These are phyloP conservation scores for Rubia tinctorum DNA, from an alignment of 305 asterid species.

Conservation along the genomic window DNA sequence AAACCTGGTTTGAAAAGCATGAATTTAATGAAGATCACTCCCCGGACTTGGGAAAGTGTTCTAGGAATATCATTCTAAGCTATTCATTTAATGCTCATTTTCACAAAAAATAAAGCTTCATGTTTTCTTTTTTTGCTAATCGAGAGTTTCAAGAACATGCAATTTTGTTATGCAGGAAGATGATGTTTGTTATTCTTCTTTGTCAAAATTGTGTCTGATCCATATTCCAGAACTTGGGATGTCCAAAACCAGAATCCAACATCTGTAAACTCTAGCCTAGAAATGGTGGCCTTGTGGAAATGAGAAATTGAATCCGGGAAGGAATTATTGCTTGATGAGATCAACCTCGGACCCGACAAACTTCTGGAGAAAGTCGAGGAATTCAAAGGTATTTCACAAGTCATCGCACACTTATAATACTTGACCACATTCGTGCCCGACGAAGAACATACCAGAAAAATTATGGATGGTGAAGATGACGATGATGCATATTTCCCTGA, in stretches of 20 bases:
- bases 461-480: no score
- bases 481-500: slow-evolving; percentile 26
- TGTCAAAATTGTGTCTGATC: slow-evolving; percentile 3
- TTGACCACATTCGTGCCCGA: slow-evolving; percentile 52
- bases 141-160: background rate
- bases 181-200: background rate
- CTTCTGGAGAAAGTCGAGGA: slow-evolving; percentile 74
- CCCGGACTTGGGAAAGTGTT: background rate
- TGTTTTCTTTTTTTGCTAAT: background rate
- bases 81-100: no score
- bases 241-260: slow-evolving; percentile 25
- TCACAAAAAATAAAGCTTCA: no score
- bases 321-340: slow-evolving; percentile 58
- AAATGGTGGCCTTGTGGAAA: slow-evolving; percentile 70
- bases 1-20: background rate
- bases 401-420: slow-evolving; percentile 63
- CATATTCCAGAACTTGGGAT: slow-evolving; percentile 19
- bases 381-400: slow-evolving; percentile 60
- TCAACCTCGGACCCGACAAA: slow-evolving; percentile 61
- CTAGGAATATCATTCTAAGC: background rate
- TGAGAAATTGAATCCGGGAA: slow-evolving; percentile 64
- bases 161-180: background rate
- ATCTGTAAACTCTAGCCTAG: slow-evolving; percentile 49
- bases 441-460: slow-evolving; percentile 18
- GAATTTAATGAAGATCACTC: background rate